Conservation (phyloP, 2,329 filamentous ascomycete genomes). For the Ophiocordyceps camponoti-saundersi region DNA sequence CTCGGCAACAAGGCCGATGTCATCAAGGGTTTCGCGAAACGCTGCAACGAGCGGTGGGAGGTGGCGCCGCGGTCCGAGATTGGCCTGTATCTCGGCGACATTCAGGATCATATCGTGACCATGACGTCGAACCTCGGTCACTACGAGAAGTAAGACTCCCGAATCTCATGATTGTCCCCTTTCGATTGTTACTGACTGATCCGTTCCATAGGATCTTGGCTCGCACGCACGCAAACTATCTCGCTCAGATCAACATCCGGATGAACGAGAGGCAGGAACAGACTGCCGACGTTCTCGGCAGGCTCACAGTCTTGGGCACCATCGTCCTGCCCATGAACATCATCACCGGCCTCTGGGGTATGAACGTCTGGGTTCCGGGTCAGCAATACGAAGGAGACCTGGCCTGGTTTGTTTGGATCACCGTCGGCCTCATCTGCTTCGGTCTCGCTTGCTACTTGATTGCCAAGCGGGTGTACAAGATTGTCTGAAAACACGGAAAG, state of each 20-base stretch:
- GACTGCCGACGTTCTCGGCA: constrained; percentile 86
- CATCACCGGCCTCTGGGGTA: constrained; percentile 94
- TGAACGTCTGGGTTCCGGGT: constrained; percentile 94
- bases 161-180: neutral
- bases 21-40: constrained; percentile 96
- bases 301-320: constrained; percentile 86
- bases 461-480: constrained; percentile 70
- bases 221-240: constrained; percentile 86
- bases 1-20: constrained; percentile 96
- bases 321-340: constrained; percentile 99
- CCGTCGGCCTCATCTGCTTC: constrained; percentile 60
- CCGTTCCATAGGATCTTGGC: constrained; percentile 47
- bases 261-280: constrained; percentile 98
- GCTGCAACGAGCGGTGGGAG: constrained; percentile 96
- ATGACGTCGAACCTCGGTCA: constrained; percentile 95
- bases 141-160: constrained; percentile 65
- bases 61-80: constrained; percentile 91
- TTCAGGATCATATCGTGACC: constrained; percentile 96
- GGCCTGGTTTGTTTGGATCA: constrained; percentile 59
- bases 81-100: constrained; percentile 92
- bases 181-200: neutral
- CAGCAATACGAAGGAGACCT: constrained; percentile 65
- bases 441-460: constrained; percentile 65
- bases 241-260: constrained; percentile 97
- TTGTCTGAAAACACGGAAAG: constrained; percentile 33